These are phyloP conservation scores for Phytophthora sojae DNA, from an alignment of 352 stramenopile genomes.

Conservation along the genomic window DNA sequence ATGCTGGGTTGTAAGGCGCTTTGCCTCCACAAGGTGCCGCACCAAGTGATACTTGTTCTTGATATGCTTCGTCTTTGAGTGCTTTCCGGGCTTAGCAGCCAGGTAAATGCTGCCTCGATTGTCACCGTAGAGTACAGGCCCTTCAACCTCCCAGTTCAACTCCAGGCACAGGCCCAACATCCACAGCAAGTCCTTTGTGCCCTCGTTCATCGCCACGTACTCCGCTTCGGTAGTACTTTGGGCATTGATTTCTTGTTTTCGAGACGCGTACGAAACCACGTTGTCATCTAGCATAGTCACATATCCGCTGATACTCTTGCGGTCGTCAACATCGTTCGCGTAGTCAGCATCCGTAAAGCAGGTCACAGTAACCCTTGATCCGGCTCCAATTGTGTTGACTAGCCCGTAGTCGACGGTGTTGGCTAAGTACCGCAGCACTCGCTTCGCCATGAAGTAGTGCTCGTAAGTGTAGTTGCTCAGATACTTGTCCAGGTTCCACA, in stretches of 20 bases:
- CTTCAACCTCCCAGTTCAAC: not conserved
- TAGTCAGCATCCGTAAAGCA: no score
- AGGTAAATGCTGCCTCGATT: not conserved
- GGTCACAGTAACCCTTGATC: no score
- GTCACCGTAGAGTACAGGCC: not conserved
- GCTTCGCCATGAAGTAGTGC: no score
- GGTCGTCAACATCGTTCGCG: not conserved
- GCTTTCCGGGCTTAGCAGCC: not conserved
- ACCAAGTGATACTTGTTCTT: not conserved
- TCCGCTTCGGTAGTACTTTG: constrained; percentile 1
- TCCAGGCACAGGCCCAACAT: not conserved
- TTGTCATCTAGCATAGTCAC: not conserved
- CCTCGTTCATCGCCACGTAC: not conserved
- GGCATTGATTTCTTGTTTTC: not conserved
- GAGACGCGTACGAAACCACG: not conserved
- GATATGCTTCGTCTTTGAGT: not conserved
- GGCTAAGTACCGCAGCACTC: no score
- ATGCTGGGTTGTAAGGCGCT: no score
- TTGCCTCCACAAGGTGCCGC: no score
- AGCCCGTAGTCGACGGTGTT: no score
- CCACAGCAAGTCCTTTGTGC: not conserved
- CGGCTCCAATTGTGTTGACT: no score
- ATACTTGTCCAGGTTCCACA: not conserved
- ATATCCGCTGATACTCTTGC: not conserved
- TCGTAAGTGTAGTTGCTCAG: not conserved